phyloP scores from a whole-genome alignment of 2,329 filamentous ascomycete genomes.

The Penicillium glabrum region DNA sequence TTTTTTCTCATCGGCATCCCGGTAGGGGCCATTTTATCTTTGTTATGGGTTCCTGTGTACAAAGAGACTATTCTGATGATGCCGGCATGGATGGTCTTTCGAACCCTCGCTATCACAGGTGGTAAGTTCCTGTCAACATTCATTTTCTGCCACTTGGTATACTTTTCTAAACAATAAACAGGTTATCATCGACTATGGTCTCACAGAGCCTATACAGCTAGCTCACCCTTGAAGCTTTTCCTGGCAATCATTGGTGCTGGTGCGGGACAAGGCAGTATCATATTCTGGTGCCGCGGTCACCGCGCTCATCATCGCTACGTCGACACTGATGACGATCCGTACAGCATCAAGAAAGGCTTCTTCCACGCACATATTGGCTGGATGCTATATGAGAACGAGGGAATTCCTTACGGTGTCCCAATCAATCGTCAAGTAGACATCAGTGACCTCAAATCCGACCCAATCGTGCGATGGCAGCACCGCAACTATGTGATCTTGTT shows the following conservation, averaged over 20 bases:
- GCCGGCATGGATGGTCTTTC: slow-evolving; percentile 3
- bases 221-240: slow-evolving; percentile 70
- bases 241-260: slow-evolving; percentile 75
- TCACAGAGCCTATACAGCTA: slow-evolving; percentile 75
- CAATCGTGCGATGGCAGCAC: slow-evolving; percentile 81
- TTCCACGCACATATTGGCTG: slow-evolving; percentile 78
- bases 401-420: slow-evolving; percentile 55
- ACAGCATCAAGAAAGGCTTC: slow-evolving; percentile 81
- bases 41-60: slow-evolving; percentile 7
- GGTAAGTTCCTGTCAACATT: not conserved
- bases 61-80: slow-evolving; percentile 1
- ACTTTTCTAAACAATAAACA: slow-evolving; percentile 22
- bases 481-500: slow-evolving; percentile 61
- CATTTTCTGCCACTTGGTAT: not conserved
- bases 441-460: slow-evolving; percentile 77
- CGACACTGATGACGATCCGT: slow-evolving; percentile 84
- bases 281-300: slow-evolving; percentile 83
- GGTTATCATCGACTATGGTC: slow-evolving; percentile 81
- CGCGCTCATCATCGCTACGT: slow-evolving; percentile 85
- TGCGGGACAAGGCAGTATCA: slow-evolving; percentile 76
- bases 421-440: slow-evolving; percentile 80
- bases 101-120: slow-evolving; percentile 8
- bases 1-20: slow-evolving; percentile 6
- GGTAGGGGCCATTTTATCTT: slow-evolving; percentile 1
- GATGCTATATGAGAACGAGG: slow-evolving; percentile 85